phyloP scores from a whole-genome alignment of 2,329 filamentous ascomycete species.

The Talaromyces sp. region DNA sequence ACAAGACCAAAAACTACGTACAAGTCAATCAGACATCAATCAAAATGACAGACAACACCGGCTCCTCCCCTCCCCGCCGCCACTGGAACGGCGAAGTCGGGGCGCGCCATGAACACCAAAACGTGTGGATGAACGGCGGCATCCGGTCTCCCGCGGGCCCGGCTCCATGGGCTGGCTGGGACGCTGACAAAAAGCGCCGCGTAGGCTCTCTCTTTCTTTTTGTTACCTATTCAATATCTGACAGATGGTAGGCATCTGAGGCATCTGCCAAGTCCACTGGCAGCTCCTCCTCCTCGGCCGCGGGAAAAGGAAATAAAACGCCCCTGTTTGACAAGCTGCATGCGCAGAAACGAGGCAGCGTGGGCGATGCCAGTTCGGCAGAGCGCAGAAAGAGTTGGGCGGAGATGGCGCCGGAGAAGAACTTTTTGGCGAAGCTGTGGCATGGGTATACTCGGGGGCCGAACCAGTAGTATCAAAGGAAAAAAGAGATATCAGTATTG shows the following conservation, averaged over 20 bases:
- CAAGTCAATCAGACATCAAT: not conserved
- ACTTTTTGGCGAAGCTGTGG: slow-evolving; percentile 38
- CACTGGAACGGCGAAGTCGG: slow-evolving; percentile 32
- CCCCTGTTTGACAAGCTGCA: slow-evolving; percentile 5
- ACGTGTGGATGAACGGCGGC: slow-evolving; percentile 32
- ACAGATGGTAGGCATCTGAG: slow-evolving; percentile 4
- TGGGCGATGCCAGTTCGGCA: slow-evolving; percentile 13
- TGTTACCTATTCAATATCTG: not conserved
- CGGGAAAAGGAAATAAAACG: not conserved
- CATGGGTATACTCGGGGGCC: slow-evolving; percentile 32
- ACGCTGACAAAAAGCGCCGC: slow-evolving; percentile 18
- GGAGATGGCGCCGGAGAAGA: slow-evolving; percentile 31
- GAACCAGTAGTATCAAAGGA: not conserved
- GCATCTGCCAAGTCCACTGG: slow-evolving; percentile 19
- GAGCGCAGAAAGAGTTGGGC: slow-evolving; percentile 42
- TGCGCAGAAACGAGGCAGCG: slow-evolving; percentile 8
- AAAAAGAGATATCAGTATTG: not conserved
- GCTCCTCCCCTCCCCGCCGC: slow-evolving; percentile 21
- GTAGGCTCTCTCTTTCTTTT: slow-evolving; percentile 16
- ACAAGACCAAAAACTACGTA: not conserved
- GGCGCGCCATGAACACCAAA: slow-evolving; percentile 30
- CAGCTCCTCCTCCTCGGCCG: not conserved
- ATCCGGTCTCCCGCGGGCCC: slow-evolving; percentile 19
- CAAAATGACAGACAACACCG: slow-evolving; percentile 6
- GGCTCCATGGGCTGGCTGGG: slow-evolving; percentile 17